phyloP scores from a whole-genome alignment of 768 basidiomycete species.

The Pleurotus tuber-regium region DNA sequence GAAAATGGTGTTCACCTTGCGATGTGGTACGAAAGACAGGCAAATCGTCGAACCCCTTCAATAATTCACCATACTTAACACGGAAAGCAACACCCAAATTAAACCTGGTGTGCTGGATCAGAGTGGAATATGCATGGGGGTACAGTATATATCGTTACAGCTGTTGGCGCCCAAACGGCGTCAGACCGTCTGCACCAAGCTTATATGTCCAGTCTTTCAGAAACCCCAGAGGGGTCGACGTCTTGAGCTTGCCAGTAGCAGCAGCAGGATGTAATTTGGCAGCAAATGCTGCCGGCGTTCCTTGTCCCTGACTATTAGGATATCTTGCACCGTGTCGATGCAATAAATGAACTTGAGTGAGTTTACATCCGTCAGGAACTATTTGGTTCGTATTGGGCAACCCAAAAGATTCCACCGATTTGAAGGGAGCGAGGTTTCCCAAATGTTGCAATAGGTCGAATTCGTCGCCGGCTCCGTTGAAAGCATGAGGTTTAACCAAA shows the following conservation, averaged over 20 bases:
- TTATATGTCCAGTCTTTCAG: constrained; percentile 76
- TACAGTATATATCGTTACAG: constrained; percentile 38
- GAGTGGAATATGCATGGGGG: background rate
- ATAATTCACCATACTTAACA: constrained; percentile 55
- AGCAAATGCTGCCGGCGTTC: constrained; percentile 43
- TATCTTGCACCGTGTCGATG: constrained; percentile 72
- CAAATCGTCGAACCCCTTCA: constrained; percentile 42
- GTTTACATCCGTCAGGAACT: constrained; percentile 43
- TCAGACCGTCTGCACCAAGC: constrained; percentile 73
- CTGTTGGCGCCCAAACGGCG: constrained; percentile 75
- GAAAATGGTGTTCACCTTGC: constrained; percentile 33
- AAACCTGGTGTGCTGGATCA: constrained; percentile 23
- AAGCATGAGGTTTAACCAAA: constrained; percentile 34
- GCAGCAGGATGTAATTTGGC: constrained; percentile 45
- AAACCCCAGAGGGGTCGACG: constrained; percentile 56
- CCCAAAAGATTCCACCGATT: constrained; percentile 51
- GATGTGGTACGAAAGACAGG: constrained; percentile 67
- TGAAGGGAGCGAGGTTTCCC: constrained; percentile 51
- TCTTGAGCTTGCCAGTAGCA: constrained; percentile 38
- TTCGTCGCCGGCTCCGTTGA: constrained; percentile 23
- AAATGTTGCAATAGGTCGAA: constrained; percentile 46
- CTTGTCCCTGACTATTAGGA: constrained; percentile 39
- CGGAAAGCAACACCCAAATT: constrained; percentile 56
- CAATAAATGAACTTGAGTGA: constrained; percentile 55
- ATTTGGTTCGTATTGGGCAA: constrained; percentile 42